phyloP scores from a whole-genome alignment of 2,329 filamentous ascomycete species.

The Gnomoniopsis smithogilvyi region DNA sequence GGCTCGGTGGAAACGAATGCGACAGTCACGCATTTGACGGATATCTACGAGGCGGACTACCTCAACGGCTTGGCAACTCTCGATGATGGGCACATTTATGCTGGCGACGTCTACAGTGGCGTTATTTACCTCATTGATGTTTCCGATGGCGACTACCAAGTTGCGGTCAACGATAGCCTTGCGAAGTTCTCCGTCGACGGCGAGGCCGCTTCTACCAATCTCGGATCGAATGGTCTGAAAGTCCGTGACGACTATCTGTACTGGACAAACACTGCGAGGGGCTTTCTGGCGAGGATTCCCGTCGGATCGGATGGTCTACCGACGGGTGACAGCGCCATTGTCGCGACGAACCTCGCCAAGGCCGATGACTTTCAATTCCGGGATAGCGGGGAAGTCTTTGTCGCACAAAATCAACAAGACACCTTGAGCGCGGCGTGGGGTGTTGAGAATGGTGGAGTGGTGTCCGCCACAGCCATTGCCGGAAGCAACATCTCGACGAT shows the following conservation, averaged over 20 bases:
- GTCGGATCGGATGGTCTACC: constrained; percentile 3
- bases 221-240: constrained; percentile 28
- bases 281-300: constrained; percentile 3
- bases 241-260: constrained; percentile 24
- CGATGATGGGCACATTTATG: constrained; percentile 20
- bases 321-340: background rate
- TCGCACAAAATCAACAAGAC: constrained; percentile 8
- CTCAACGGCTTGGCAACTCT: constrained; percentile 25
- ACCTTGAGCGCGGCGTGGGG: background rate
- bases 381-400: background rate
- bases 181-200: constrained; percentile 21
- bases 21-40: constrained; percentile 4
- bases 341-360: background rate
- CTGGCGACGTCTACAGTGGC: constrained; percentile 26
- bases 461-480: background rate
- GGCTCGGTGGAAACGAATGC: background rate
- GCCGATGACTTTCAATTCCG: constrained; percentile 11
- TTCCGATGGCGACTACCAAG: constrained; percentile 17
- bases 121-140: constrained; percentile 26
- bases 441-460: background rate
- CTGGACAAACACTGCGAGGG: constrained; percentile 24
- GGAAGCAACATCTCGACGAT: constrained; percentile 8
- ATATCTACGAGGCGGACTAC: constrained; percentile 19
- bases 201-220: background rate
- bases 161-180: constrained; percentile 21